Evolutionary conservation across 768 basidiomycete species (phyloP).

Genomic region (Tylopilus sp.): DNA sequence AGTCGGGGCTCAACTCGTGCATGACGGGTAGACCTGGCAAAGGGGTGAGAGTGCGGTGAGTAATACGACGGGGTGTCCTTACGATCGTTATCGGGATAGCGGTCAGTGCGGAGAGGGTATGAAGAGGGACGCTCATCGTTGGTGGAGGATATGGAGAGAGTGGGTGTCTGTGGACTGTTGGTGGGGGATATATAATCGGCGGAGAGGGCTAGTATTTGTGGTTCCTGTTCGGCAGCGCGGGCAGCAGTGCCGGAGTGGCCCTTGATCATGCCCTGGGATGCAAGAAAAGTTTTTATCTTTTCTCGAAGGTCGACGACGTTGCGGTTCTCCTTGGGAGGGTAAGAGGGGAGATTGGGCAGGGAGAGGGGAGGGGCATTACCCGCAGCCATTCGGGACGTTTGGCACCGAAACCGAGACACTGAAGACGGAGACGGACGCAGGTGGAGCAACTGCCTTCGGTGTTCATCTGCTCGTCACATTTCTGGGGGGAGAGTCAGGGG

Average conservation of each 20-base stretch:
- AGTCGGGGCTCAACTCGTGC: constrained; percentile 32
- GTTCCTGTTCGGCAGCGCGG: constrained; percentile 53
- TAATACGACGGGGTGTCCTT: background rate
- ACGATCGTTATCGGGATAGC: constrained; percentile 31
- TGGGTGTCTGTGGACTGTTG: constrained; percentile 45
- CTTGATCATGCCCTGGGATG: constrained; percentile 86
- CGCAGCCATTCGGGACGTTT: constrained; percentile 85
- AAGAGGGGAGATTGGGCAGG: background rate
- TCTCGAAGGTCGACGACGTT: constrained; percentile 68
- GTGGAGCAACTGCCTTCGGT: constrained; percentile 65
- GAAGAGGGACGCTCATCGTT: constrained; percentile 36
- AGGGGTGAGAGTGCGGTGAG: background rate
- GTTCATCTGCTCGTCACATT: constrained; percentile 78
- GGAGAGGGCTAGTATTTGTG: constrained; percentile 49
- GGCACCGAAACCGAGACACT: constrained; percentile 82
- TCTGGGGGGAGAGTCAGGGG: constrained; percentile 42
- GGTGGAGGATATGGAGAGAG: constrained; percentile 42
- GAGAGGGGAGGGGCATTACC: constrained; percentile 37
- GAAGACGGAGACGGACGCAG: constrained; percentile 74
- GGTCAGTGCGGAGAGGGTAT: constrained; percentile 30
- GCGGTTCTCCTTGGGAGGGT: constrained; percentile 54
- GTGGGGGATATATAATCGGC: constrained; percentile 39
- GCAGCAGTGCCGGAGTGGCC: constrained; percentile 74
- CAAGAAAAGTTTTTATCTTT: constrained; percentile 76
- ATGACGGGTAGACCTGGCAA: constrained; percentile 27